These are phyloP conservation scores for Neopestalotiopsis clavispora DNA, from an alignment of 2,329 filamentous ascomycete species.

Conservation along the genomic window DNA sequence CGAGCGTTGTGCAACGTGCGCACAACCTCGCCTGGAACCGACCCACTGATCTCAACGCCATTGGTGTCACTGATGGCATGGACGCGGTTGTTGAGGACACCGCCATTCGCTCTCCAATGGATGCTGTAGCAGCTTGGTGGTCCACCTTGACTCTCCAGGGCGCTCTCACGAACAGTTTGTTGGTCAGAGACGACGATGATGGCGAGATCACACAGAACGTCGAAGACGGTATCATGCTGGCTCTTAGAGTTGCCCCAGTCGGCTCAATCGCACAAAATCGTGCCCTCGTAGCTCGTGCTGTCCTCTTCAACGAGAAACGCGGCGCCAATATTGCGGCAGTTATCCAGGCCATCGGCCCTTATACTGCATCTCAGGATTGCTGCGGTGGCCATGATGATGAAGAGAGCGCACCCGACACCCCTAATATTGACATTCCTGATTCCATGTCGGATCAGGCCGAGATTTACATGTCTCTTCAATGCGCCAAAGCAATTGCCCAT, in stretches of 20 bases:
- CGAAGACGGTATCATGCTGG: conserved; percentile 64
- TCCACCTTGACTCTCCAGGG: conserved; percentile 76
- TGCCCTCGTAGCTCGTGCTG: conserved; percentile 62
- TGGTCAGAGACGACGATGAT: conserved; percentile 53
- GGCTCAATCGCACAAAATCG: conserved; percentile 73
- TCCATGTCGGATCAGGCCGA: conserved; percentile 53
- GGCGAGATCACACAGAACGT: conserved; percentile 40
- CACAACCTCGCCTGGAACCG: conserved; percentile 91
- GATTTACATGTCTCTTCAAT: conserved; percentile 61
- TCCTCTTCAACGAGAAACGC: conserved; percentile 59
- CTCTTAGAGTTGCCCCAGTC: conserved; percentile 75
- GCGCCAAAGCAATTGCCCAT: conserved; percentile 65
- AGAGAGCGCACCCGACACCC: conserved; percentile 31
- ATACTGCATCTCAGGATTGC: conserved; percentile 39
- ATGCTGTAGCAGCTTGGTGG: conserved; percentile 91
- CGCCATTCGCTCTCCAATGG: conserved; percentile 83
- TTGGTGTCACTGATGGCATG: conserved; percentile 71
- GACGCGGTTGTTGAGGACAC: conserved; percentile 85
- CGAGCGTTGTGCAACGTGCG: conserved; percentile 79
- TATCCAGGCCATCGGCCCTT: conserved; percentile 54
- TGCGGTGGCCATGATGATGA: conserved; percentile 26
- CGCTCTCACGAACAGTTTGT: conserved; percentile 68
- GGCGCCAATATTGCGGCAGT: conserved; percentile 62
- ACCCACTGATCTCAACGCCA: conserved; percentile 70
- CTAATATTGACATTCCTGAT: conserved; percentile 52